Evolutionary conservation across 352 stramenopile genomes (phyloP), one percentile per base, ranked within the genome.

Genomic region (Pythium aristosporum): DNA sequence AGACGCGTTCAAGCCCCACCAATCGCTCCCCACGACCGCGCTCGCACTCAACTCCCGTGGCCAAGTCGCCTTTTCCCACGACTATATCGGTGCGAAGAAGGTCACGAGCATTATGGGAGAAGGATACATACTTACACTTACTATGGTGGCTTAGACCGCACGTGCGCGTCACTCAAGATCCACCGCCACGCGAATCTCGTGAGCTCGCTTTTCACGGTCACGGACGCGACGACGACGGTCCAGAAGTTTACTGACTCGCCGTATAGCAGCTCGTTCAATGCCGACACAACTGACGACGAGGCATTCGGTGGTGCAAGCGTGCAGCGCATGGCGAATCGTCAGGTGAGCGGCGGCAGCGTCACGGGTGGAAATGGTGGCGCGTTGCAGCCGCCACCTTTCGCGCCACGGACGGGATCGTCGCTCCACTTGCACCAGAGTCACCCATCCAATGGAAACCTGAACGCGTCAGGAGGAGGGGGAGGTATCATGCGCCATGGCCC

Each of bases 81-180:
- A 94, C 56, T 82, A 80, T 57, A 87, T 94, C 39, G 86, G 86
- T 95, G 77, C 48, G 72, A 54, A 1, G 23, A 47, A 13, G 9
- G 25, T 30, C 25, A 30, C 25, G 25, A 12, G 23, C 21, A 47
- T 44, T 10, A 34, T 15, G 34, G 34, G 4, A 13, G 34, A 39
- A 39, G 8, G 34, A 11, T 49, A 49, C 43, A 39, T 49, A 49
- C 43, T 49, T 25, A 25, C 43, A 25, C 2, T 28, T 16, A 30
- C 5, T 34, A 4, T 52, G 46, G 7, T 52, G 25, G 7, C 8
- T 23, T 60, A 95, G 87, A 96, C 74, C 82, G 87, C 12, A 87
- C 84, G 18, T 96, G 87, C 67, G 71, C 75, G n/a, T 92, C 85
- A 5, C 65, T 96, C 25, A 86, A 90, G 65, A 94, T 96, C 49